Conservation (phyloP, 306 rosid genomes). For the Lathyrus sativus region DNA sequence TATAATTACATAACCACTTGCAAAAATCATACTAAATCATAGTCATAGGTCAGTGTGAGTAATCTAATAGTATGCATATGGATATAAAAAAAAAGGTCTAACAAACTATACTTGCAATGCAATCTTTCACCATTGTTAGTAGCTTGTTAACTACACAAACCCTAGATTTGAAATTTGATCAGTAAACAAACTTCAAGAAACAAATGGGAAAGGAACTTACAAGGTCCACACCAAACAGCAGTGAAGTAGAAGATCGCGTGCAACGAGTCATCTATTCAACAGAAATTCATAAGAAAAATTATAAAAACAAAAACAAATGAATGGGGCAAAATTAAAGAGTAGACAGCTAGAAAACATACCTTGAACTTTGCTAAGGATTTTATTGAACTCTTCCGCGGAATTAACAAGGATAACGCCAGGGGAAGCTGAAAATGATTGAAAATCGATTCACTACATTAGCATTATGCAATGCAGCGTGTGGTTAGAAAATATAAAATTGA, state of each 20-base stretch:
- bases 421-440: slow-evolving; percentile 45
- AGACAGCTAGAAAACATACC: slow-evolving; percentile 33
- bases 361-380: slow-evolving; percentile 50
- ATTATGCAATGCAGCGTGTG: neutral
- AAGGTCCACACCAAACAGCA: slow-evolving; percentile 92
- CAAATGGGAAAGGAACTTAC: slow-evolving; percentile 53
- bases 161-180: slow-evolving; percentile 6
- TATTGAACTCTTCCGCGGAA: slow-evolving; percentile 59
- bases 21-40: neutral
- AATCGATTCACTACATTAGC: neutral
- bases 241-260: slow-evolving; percentile 84
- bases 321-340: neutral
- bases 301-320: neutral
- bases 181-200: neutral
- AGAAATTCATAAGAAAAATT: slow-evolving; percentile 34
- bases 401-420: slow-evolving; percentile 55
- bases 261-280: slow-evolving; percentile 54
- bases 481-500: neutral
- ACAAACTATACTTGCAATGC: neutral
- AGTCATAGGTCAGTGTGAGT: neutral
- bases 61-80: neutral
- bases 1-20: neutral
- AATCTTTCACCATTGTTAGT: neutral
- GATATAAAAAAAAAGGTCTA: neutral
- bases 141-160: slow-evolving; percentile 9